These are phyloP conservation scores for Alternaria ventricosa DNA, from an alignment of 2,329 filamentous ascomycete genomes.

Conservation along the genomic window DNA sequence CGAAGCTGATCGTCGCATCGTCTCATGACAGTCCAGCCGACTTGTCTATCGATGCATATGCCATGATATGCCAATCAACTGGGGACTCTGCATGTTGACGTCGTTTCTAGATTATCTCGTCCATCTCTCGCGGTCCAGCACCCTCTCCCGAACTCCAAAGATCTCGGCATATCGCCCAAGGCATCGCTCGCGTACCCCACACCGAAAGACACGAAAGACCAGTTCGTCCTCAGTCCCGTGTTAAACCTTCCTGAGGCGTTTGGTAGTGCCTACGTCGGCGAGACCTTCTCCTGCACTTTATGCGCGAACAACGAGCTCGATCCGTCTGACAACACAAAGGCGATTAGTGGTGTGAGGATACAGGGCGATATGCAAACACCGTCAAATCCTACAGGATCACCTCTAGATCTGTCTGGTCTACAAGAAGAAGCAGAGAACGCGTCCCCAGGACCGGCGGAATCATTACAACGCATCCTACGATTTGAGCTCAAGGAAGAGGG, in stretches of 20 bases:
- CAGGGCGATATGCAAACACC: slow-evolving; percentile 96
- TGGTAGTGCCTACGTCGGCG: slow-evolving; percentile 92
- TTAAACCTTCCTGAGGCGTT: slow-evolving; percentile 90
- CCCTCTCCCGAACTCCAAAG: slow-evolving; percentile 63
- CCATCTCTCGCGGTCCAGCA: slow-evolving; percentile 77
- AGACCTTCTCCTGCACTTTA: slow-evolving; percentile 91
- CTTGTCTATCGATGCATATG: not conserved
- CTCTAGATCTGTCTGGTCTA: slow-evolving; percentile 62
- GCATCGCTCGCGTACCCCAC: slow-evolving; percentile 74
- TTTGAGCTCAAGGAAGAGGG: slow-evolving; percentile 95
- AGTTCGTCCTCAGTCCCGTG: slow-evolving; percentile 65
- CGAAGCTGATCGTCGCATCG: not conserved
- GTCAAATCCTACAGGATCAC: slow-evolving; percentile 66
- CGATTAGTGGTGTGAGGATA: slow-evolving; percentile 78
- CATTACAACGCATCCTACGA: slow-evolving; percentile 79
- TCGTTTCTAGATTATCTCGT: slow-evolving; percentile 72
- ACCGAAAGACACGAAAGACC: slow-evolving; percentile 53
- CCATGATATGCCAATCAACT: not conserved
- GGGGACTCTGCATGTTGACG: not conserved
- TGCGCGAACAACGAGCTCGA: slow-evolving; percentile 89
- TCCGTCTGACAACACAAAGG: slow-evolving; percentile 47
- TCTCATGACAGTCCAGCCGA: not conserved
- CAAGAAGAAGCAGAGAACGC: slow-evolving; percentile 49
- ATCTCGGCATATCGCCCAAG: slow-evolving; percentile 60
- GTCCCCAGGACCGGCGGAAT: slow-evolving; percentile 65